phyloP scores from a whole-genome alignment of 106 monocot species.

The Agapanthus africanus region DNA sequence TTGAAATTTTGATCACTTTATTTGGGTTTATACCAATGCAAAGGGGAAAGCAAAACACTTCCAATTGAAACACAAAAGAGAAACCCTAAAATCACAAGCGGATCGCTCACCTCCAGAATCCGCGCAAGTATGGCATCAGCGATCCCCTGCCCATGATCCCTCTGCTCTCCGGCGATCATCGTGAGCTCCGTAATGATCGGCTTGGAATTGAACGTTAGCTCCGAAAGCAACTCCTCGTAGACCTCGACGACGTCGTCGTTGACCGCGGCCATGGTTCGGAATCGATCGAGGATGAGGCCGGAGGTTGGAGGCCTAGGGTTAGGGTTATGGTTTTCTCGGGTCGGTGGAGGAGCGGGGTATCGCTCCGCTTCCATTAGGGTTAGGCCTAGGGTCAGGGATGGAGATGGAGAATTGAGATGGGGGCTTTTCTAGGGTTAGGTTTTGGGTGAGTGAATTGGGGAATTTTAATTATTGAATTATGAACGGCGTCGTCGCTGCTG shows the following conservation, averaged over 20 bases:
- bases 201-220: conserved; percentile 92
- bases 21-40: not conserved
- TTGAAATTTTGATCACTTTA: not conserved
- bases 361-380: no score
- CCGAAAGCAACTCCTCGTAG: conserved; percentile 60
- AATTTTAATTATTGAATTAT: no score
- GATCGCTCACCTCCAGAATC: conserved; percentile 81
- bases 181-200: conserved; percentile 95
- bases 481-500: no score
- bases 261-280: conserved; percentile 31
- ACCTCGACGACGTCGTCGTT: conserved; percentile 47
- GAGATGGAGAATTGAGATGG: no score
- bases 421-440: no score
- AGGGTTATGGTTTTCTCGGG: no score
- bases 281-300: conserved; percentile 50
- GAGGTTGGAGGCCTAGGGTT: no score
- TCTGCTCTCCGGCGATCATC: conserved; percentile 81
- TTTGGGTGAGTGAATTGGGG: no score
- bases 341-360: no score
- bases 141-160: conserved; percentile 49
- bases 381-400: no score
- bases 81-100: no score
- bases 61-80: no score
- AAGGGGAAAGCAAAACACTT: not conserved
- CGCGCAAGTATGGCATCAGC: conserved; percentile 63